These are phyloP conservation scores for Catunica adiposa DNA, from an alignment of 2,329 filamentous ascomycete species.

Conservation along the genomic window DNA sequence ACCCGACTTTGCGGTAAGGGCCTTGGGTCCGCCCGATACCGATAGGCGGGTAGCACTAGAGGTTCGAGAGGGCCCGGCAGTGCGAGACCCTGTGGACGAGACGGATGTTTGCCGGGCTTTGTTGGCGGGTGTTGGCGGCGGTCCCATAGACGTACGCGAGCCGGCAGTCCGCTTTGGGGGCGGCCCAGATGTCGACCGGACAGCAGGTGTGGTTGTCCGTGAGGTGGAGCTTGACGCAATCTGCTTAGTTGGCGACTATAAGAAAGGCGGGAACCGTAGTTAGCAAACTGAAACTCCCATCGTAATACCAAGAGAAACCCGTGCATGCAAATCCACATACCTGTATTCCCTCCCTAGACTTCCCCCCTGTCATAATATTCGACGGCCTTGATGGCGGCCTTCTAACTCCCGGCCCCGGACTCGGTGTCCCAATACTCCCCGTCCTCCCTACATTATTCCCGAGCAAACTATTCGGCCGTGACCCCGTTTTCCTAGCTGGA, in stretches of 20 bases:
- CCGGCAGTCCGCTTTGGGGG: constrained; percentile 24
- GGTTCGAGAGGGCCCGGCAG: constrained; percentile 23
- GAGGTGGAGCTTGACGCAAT: constrained; percentile 36
- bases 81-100: constrained; percentile 25
- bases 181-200: constrained; percentile 19
- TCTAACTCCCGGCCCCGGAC: constrained; percentile 52
- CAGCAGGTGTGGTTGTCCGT: constrained; percentile 47
- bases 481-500: constrained; percentile 20
- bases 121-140: constrained; percentile 37
- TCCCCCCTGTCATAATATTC: constrained; percentile 26
- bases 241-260: constrained; percentile 65
- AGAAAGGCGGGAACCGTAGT: constrained; percentile 2
- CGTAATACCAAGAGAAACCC: no score
- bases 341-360: constrained; percentile 4
- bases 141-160: constrained; percentile 49
- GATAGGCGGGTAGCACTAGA: constrained; percentile 20
- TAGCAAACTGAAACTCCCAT: no score
- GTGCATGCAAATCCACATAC: not conserved
- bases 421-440: constrained; percentile 43
- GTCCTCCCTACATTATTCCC: constrained; percentile 20
- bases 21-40: constrained; percentile 6
- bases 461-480: constrained; percentile 33
- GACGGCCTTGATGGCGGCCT: constrained; percentile 25
- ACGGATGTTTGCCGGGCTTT: constrained; percentile 28
- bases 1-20: constrained; percentile 2